Base-by-base conservation (phyloP, 495 filamentous ascomycete genomes). In the Mytilinidion resinicola region DNA sequence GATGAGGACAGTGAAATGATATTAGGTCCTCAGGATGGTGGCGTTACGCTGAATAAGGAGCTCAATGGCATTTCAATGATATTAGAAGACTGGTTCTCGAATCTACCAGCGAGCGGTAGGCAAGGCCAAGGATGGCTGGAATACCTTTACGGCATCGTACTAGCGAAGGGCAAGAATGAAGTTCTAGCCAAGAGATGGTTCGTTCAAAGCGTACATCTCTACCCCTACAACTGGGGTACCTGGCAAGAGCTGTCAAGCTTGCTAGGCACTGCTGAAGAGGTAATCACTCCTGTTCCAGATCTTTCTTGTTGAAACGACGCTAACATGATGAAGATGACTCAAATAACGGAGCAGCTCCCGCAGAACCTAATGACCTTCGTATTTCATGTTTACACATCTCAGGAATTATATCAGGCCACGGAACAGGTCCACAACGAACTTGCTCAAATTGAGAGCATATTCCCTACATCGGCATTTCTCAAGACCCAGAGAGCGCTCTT, bases 1-100 rank as follows among this genome's bases (percentile, higher is more conserved):
- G 87, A 96, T 69, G 95, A 99, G 67, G 95, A 96, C 35, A 88
- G 88, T 25, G 95, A 99, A 74, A 97, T 96, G 90, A 87, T 99
- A 7, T 78, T 99, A 70, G 95, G 95, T 0, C 95, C 95, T 0
- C 82, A 89, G 35, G 95, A 99, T 70, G 83, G 88, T 14, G 91
- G 90, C 0, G 80, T 82, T 44, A 88, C 89, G 5, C 73, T 82
- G 51, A 97, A 99, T 69, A 88, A 87, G 63, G 89, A 96, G 70
- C 71, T 97, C 3, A 75, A 85, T 7, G 80, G 80, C 2, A 80
- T 97, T 14, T 82, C 85, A 11, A 79, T 84, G n/a, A 82, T 82
- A 17, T 72, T 99, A 37, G 83, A 95, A 63, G 77, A 77, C 20
- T 92, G 88, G 85, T 88, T 96, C 56, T 71, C 72, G 4, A 80